Evolutionary conservation across 306 rosid species (phyloP), one percentile per base, ranked within the genome.

Genomic region (Cucurbita ficifolia): DNA sequence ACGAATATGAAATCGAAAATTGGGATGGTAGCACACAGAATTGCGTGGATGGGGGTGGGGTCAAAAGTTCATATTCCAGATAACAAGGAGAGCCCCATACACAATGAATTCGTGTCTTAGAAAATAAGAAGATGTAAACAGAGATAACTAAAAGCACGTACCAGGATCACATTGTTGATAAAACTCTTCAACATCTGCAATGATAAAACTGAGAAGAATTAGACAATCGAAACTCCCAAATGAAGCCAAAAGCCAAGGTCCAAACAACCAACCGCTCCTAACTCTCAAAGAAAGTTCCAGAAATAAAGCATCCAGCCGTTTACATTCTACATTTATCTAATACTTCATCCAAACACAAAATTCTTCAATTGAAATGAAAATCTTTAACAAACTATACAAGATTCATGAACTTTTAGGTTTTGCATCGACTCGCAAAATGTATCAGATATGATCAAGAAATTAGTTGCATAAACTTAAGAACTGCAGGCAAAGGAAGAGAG

Each of bases 101-200:
- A 24, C 57, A 48, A 49, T 16, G 0, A 70, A 70, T 12, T 70
- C 14, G 2, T 49, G 43, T 58, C 57, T 49, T 4, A 70, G 9
- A 68, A 68, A 56, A 67, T 81, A 38, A 77, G 42, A 38, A 77
- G 42, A 77, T 33, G 74, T 18, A 14, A 46, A 48, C 22, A 46
- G 74, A 45, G 21, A 46, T 16, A 7, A 38, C 24, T 38, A 17
- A 35, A 49, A 12, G 74, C 16, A 49, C 16, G 74, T 67, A 92
- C 96, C 98, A 42, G 98, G 98, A 82, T 89, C 96, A 64, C 98
- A 92, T 80, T 87, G 89, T 77, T 73, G 89, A 79, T 79, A 87
- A 86, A 92, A 92, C 17, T 92, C 92, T 76, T 90, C 92, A 76
- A 88, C 96, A 75, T 92, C 98, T 90, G 96, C 88, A 81, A 58